phyloP scores from a whole-genome alignment of 768 basidiomycete species.

The Rhizopogon rudus region DNA sequence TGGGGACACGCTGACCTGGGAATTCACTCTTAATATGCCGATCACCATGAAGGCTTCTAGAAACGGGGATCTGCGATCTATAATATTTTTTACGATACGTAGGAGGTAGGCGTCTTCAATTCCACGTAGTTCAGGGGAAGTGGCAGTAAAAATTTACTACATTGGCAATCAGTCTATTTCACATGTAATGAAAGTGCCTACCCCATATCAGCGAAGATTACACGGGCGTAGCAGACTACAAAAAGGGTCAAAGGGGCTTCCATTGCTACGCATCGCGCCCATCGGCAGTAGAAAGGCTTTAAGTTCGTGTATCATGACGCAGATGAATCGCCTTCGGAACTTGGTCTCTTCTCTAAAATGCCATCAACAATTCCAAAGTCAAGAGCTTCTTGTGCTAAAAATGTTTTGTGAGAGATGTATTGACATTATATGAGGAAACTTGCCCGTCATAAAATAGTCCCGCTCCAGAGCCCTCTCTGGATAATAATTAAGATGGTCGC shows the following conservation, averaged over 20 bases:
- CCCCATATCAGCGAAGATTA: slow-evolving; percentile 1
- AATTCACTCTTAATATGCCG: background rate
- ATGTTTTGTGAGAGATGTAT: slow-evolving; percentile 16
- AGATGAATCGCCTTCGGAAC: slow-evolving; percentile 34
- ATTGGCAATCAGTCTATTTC: background rate
- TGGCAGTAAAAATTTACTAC: background rate
- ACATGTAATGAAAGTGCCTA: background rate
- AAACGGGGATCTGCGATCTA: slow-evolving; percentile 3
- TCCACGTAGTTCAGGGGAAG: background rate
- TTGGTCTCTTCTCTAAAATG: slow-evolving; percentile 76
- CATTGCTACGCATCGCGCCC: background rate
- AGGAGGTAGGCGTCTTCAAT: background rate
- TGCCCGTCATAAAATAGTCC: slow-evolving; percentile 95
- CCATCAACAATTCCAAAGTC: slow-evolving; percentile 92
- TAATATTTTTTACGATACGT: background rate
- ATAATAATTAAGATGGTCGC: slow-evolving; percentile 7
- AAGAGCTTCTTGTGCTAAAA: slow-evolving; percentile 77
- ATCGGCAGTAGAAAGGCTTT: slow-evolving; percentile 3
- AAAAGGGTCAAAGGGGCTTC: slow-evolving; percentile 1
- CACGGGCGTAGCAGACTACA: slow-evolving; percentile 1
- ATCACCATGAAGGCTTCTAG: background rate
- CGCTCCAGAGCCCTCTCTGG: slow-evolving; percentile 86
- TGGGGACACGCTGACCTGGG: background rate
- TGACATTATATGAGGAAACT: slow-evolving; percentile 12
- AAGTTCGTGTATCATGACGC: slow-evolving; percentile 1